Conservation (phyloP, 106 monocot species). For the Cymbidium sinense region DNA sequence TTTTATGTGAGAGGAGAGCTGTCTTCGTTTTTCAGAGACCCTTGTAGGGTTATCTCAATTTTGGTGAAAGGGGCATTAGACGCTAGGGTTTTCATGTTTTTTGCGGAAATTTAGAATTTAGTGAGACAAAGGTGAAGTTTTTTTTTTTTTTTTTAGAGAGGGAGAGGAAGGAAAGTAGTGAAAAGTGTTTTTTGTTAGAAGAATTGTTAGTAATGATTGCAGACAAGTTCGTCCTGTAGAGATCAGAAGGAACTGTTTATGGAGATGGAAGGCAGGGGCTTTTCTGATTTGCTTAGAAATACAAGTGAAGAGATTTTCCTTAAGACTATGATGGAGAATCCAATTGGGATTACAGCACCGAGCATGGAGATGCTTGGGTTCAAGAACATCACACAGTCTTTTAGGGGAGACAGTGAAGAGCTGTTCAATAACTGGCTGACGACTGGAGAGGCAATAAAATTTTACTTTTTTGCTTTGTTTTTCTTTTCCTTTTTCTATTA, state of each 20-base stretch:
- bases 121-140: background rate
- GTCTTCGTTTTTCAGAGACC: background rate
- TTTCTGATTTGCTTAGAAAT: constrained; percentile 46
- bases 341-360: constrained; percentile 36
- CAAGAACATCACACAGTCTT: constrained; percentile 44
- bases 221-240: background rate
- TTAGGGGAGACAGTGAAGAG: constrained; percentile 61
- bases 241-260: constrained; percentile 12
- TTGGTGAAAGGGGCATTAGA: background rate
- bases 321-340: constrained; percentile 56
- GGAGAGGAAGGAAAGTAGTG: background rate
- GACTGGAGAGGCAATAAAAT: constrained; percentile 54
- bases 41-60: background rate
- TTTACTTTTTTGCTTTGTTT: background rate
- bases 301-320: constrained; percentile 51
- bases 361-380: constrained; percentile 69
- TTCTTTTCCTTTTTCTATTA: background rate
- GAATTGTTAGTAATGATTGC: background rate
- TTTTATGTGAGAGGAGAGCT: background rate
- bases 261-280: constrained; percentile 55
- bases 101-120: background rate
- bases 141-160: background rate
- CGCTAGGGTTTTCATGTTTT: background rate
- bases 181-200: background rate
- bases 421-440: constrained; percentile 57